Conservation (phyloP, 2,329 filamentous ascomycete species). For the Sarocladiaceae sp. region DNA sequence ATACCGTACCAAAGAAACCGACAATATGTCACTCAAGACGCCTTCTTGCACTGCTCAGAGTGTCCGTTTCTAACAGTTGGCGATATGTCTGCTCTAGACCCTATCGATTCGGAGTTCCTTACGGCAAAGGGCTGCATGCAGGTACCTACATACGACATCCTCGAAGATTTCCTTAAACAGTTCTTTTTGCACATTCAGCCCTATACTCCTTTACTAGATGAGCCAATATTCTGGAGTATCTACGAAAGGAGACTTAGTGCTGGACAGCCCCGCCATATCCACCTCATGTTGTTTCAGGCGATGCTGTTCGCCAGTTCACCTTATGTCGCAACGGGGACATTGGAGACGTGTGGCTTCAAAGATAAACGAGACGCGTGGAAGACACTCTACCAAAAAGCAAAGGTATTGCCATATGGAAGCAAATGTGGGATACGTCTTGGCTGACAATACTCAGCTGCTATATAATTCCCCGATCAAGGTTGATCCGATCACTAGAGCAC, state of each 20-base stretch:
- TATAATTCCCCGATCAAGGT: not conserved
- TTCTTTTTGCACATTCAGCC: not conserved
- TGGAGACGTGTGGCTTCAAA: not conserved
- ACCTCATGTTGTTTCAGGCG: not conserved
- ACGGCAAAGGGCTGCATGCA: not conserved
- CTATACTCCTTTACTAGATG: not conserved
- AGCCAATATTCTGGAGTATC: not conserved
- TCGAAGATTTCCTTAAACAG: slow-evolving; percentile 1
- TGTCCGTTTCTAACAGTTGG: not conserved
- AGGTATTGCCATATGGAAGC: not conserved
- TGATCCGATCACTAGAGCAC: not conserved
- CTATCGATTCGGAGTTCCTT: not conserved
- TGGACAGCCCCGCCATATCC: not conserved
- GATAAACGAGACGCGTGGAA: not conserved
- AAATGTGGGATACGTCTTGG: no score
- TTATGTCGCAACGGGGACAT: not conserved
- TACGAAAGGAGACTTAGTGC: not conserved
- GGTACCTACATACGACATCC: not conserved
- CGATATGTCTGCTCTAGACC: not conserved
- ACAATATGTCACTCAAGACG: not conserved
- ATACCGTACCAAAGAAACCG: not conserved
- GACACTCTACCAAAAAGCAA: not conserved
- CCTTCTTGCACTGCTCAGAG: not conserved
- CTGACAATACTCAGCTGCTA: not conserved
- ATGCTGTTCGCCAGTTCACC: slow-evolving; percentile 3